Conservation (phyloP, 1,284 basidiomycete genomes). For the Ustilago xerochloae region DNA sequence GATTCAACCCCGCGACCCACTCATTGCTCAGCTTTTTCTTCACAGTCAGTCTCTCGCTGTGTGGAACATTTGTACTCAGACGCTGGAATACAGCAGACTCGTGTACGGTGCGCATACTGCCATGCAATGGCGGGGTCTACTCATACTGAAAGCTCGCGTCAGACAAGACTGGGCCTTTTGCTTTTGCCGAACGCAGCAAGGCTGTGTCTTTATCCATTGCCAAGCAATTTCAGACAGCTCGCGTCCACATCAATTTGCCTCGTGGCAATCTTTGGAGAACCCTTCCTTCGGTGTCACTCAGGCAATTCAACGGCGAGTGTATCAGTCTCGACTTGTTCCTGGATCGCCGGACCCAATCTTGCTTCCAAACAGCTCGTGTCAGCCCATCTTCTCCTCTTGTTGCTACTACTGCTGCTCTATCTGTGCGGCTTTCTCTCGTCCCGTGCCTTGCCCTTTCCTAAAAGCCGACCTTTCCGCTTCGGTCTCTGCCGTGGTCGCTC, state of each 20-base stretch:
- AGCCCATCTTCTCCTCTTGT: background rate
- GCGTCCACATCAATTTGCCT: conserved; percentile 9
- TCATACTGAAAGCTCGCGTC: background rate
- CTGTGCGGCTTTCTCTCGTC: background rate
- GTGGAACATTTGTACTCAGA: background rate
- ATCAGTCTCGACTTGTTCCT: conserved; percentile 22
- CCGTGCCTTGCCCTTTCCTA: background rate
- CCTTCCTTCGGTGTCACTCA: background rate
- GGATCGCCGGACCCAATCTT: conserved; percentile 21
- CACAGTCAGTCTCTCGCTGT: background rate
- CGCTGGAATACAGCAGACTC: background rate
- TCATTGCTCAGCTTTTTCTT: background rate
- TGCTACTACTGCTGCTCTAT: too few relatives aligned
- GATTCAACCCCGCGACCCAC: conserved; percentile 5
- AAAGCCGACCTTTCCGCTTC: conserved; percentile 10
- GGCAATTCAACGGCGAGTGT: conserved; percentile 5
- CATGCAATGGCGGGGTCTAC: background rate
- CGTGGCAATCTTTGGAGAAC: conserved; percentile 15
- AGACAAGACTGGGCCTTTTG: background rate
- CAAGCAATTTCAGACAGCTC: conserved; percentile 13
- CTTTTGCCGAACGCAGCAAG: conserved; percentile 18
- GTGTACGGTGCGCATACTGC: background rate
- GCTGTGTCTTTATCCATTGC: conserved; percentile 14
- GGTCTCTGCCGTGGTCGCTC: background rate
- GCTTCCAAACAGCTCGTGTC: conserved; percentile 6